Percentiles rank a stretch among this genome's conserved stretches.
phyloP scores from a whole-genome alignment of 192 early-diverging fungal genomes.

The Coemansia sp. region DNA sequence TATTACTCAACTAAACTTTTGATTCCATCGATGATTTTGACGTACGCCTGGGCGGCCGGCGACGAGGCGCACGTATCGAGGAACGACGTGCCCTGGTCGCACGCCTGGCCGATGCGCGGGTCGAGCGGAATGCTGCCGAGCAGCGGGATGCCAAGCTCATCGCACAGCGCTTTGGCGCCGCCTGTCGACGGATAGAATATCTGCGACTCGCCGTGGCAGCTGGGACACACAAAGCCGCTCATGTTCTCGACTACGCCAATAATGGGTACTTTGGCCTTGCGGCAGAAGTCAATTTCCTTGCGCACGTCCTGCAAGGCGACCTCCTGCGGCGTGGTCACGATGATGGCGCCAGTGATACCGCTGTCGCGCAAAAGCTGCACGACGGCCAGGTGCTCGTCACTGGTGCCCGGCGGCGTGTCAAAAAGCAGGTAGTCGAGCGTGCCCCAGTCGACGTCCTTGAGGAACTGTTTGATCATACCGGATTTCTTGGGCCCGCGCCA shows the following conservation, averaged over 20 bases:
- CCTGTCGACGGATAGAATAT: slow-evolving; percentile 80
- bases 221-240: slow-evolving; percentile 95
- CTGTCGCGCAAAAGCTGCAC: slow-evolving; percentile 71
- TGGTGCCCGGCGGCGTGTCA: slow-evolving; percentile 97
- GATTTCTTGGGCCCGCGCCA: slow-evolving; percentile 96
- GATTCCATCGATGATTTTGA: slow-evolving; percentile 55
- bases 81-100: slow-evolving; percentile 88
- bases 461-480: slow-evolving; percentile 91
- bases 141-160: slow-evolving; percentile 60
- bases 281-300: slow-evolving; percentile 95
- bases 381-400: slow-evolving; percentile 93
- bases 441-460: slow-evolving; percentile 94
- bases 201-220: slow-evolving; percentile 69
- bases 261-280: slow-evolving; percentile 73
- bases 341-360: slow-evolving; percentile 82
- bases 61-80: slow-evolving; percentile 86
- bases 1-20: slow-evolving; percentile 4
- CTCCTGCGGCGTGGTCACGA: slow-evolving; percentile 95
- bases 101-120: slow-evolving; percentile 74
- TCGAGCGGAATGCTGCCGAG: slow-evolving; percentile 76
- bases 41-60: slow-evolving; percentile 70
- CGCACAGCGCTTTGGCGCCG: slow-evolving; percentile 64
- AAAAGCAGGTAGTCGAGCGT: slow-evolving; percentile 86
- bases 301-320: slow-evolving; percentile 86
- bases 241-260: slow-evolving; percentile 97